A percentile compares a stretch with the other conserved stretches of the same genome.
phyloP scores from a whole-genome alignment of 164 flowering plant species.

The Piper betle region DNA sequence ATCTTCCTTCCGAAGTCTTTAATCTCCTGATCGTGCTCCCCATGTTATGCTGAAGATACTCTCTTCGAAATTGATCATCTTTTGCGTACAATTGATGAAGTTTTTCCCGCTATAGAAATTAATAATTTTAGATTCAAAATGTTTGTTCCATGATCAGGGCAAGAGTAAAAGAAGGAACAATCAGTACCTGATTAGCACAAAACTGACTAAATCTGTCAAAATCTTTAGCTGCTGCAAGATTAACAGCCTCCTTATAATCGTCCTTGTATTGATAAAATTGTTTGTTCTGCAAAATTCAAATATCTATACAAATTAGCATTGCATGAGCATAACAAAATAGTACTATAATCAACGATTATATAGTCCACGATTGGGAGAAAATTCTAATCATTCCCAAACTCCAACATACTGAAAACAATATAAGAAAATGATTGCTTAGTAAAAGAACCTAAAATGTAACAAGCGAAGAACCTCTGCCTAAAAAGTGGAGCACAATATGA shows the following conservation, averaged over 20 bases:
- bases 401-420: no score
- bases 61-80: constrained; percentile 54
- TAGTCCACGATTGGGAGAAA: no score
- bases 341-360: no score
- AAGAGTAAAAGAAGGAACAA: neutral
- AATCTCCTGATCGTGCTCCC: constrained; percentile 62
- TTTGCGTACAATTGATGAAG: constrained; percentile 65
- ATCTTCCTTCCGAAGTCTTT: constrained; percentile 66
- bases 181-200: constrained; percentile 49
- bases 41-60: constrained; percentile 47
- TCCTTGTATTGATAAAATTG: constrained; percentile 50
- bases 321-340: no score
- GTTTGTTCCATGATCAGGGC: neutral
- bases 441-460: no score
- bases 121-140: neutral
- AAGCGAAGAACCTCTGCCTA: no score
- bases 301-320: no score
- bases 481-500: no score
- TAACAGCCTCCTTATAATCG: constrained; percentile 29
- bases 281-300: constrained; percentile 37
- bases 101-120: constrained; percentile 37
- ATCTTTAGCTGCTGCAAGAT: constrained; percentile 34
- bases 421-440: no score
- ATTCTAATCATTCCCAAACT: no score
- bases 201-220: constrained; percentile 35